phyloP scores from a whole-genome alignment of 768 basidiomycete genomes.

The Boletus subcaerulescens region DNA sequence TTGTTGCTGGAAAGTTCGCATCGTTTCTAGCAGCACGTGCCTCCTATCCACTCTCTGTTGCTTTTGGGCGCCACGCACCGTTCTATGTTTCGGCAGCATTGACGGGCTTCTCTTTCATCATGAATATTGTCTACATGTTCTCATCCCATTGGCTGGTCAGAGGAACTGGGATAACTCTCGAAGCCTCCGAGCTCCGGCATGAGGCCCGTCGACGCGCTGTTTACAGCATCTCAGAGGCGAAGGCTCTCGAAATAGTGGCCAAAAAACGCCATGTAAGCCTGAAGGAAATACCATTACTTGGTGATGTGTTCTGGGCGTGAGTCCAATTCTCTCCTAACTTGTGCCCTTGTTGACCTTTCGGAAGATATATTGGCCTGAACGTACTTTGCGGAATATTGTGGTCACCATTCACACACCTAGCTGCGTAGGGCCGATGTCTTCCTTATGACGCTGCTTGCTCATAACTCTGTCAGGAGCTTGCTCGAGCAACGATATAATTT shows the following conservation, averaged over 20 bases:
- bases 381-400: constrained; percentile 74
- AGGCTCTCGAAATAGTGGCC: constrained; percentile 62
- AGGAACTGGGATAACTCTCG: constrained; percentile 59
- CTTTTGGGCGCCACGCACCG: constrained; percentile 66
- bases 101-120: constrained; percentile 59
- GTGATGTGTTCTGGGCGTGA: constrained; percentile 79
- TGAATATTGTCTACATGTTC: constrained; percentile 67
- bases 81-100: constrained; percentile 68
- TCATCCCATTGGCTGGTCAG: constrained; percentile 63
- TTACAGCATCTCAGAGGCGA: constrained; percentile 51
- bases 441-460: constrained; percentile 3
- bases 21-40: constrained; percentile 75
- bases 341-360: constrained; percentile 3
- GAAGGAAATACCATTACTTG: constrained; percentile 58
- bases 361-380: constrained; percentile 72
- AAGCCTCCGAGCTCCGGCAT: constrained; percentile 56
- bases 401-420: constrained; percentile 75
- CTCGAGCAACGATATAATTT: constrained; percentile 65
- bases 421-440: constrained; percentile 45
- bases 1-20: constrained; percentile 75
- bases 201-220: constrained; percentile 49
- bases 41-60: constrained; percentile 70
- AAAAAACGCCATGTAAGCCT: constrained; percentile 62
- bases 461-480: constrained; percentile 51
- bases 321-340: constrained; percentile 18